Evolutionary conservation across 768 basidiomycete species (phyloP), one percentile per base, ranked within the genome.

Genomic region (Daedalea quercina): DNA sequence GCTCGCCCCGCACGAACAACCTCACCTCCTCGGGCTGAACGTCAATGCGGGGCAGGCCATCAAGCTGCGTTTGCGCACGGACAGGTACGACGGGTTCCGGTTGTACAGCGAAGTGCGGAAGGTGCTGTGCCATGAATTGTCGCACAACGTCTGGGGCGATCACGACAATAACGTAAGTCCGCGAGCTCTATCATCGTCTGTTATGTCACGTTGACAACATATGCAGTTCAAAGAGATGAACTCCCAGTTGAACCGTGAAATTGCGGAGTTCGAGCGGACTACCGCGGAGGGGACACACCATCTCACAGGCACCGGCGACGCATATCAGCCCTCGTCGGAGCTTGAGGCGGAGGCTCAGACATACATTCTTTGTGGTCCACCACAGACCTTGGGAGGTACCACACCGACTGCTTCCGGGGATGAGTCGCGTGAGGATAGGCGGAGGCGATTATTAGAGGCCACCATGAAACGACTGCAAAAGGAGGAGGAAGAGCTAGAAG

Each of bases 1-100:
- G 66, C 78, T 90, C 17, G 87, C 86, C 15, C 87, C 87, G 0
- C 86, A 87, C 53, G 87, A 89, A 61, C 76, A 84, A 53, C 86
- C 87, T 23, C 52, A 79, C 25, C 66, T 90, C 9, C 73, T 87
- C 2, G 88, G 89, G 0, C 71, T 87, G 35, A 90, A 90, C 60
- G 76, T 76, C 45, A 80, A 80, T 46, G 71, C 66, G 0, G 87
- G 87, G 0, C 70, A 80, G 58, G 67, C 73, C 20, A 87, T 90
- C 58, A 84, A 83, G 62, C 68, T 90, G 2, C 78, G 87, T 17
- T 62, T 90, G 45, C 72, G 88, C 19, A 89, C 87, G 19, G 76
- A 89, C 60, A 69, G 65, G 3, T 88, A 87, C 59, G 85, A 87
- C 55, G 88, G 87, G 9, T 87, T 89, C 60, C 72, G 85, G 47